Conservation (phyloP, 2,329 filamentous ascomycete species). For the Talaromyces piceae region DNA sequence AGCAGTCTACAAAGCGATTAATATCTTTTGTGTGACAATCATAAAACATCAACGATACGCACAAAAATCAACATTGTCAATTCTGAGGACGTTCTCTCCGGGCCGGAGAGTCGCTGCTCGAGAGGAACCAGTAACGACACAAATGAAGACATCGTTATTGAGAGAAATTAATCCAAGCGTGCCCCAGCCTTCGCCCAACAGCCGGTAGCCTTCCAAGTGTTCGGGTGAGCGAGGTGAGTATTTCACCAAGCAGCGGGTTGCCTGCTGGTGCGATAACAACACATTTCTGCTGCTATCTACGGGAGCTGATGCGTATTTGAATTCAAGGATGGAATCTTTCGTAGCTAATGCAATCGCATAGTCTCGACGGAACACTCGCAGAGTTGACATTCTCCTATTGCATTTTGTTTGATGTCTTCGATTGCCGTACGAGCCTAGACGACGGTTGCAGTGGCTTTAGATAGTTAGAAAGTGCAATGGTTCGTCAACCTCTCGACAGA, state of each 20-base stretch:
- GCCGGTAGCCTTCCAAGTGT: conserved; percentile 68
- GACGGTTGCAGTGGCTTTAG: neutral
- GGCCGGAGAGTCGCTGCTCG: conserved; percentile 76
- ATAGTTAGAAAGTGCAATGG: neutral
- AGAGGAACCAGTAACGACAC: conserved; percentile 72
- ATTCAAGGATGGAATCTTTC: conserved; percentile 36
- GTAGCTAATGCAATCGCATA: conserved; percentile 83
- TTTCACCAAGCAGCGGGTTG: conserved; percentile 75
- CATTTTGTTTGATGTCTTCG: neutral
- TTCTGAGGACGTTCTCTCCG: conserved; percentile 82
- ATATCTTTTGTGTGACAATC: neutral
- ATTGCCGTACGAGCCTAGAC: neutral
- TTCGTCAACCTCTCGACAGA: neutral
- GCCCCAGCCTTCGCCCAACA: conserved; percentile 71
- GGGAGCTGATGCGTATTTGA: conserved; percentile 65
- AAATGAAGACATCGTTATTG: conserved; percentile 78
- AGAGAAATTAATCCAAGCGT: conserved; percentile 84
- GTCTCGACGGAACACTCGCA: conserved; percentile 78
- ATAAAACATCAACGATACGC: conserved; percentile 18
- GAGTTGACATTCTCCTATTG: conserved; percentile 44
- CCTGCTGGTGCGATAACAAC: conserved; percentile 22
- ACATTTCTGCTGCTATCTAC: conserved; percentile 48
- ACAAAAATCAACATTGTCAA: conserved; percentile 77
- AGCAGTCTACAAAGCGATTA: conserved; percentile 54
- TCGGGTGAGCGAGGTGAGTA: conserved; percentile 60